Evolutionary conservation across 495 filamentous ascomycete genomes (phyloP), one percentile per base, ranked within the genome.

Genomic region (Podospora conica): DNA sequence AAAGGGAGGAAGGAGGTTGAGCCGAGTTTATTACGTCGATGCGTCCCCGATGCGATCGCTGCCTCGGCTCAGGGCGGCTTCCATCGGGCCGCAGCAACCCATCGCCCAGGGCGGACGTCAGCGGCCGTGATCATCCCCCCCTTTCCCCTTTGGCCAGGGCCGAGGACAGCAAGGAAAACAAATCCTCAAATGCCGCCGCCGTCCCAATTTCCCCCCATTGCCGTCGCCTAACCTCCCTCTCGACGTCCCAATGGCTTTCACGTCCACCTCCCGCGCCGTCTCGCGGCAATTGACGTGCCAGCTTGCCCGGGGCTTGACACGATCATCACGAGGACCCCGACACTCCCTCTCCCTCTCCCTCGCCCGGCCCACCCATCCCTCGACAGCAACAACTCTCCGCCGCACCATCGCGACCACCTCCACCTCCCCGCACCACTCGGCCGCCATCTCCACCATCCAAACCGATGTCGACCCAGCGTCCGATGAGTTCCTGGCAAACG

Each of bases 401-500:
- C 78, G 83, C 62, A 68, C 72, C 18, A 71, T 81, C 64, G 86
- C 88, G 31, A 89, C 81, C 48, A 89, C 81, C 60, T 89, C 90
- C 72, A 86, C 85, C 2, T 80, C 87, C 54, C 83, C 84, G 10
- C 84, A 90, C 75, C 89, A 93, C 79, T 87, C 88, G 55, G 77
- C 78, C 24, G 87, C 91, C 22, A 86, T 97, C 62, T 97, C 94
- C 3, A 79, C 89, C 31, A 78, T 98, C 55, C 88, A 86, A 64
- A 90, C 87, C 20, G 80, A 83, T 55, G 84, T 97, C 53, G 95
- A 98, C 74, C 84, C 89, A 0, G 84, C 85, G 7, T 92, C 91
- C 7, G 75, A 85, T 21, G 90, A 93, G 63, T 98, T 90, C 81
- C 84, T 82, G 66, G 90, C 96, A 67, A 98, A 98, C 82, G 85